A percentile compares a stretch with the other conserved stretches of the same genome.
Conservation (phyloP, 192 early-diverging fungal genomes). For the Coemansia sp. region DNA sequence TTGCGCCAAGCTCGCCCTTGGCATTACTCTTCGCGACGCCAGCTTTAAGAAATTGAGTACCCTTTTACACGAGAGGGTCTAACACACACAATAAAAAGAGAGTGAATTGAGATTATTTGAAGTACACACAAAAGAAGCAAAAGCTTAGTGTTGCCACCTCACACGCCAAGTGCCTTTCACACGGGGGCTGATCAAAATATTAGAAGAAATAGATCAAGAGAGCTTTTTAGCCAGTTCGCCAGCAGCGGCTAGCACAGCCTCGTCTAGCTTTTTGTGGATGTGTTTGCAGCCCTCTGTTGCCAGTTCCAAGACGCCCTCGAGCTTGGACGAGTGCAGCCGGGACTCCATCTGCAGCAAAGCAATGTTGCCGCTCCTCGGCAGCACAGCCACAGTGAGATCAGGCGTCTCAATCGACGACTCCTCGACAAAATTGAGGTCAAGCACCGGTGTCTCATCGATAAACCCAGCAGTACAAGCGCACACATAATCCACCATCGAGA, state of each 20-base stretch:
- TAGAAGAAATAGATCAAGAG: slow-evolving; percentile 4
- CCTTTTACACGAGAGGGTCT: background rate
- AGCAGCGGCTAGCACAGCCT: slow-evolving; percentile 52
- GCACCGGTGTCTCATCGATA: slow-evolving; percentile 70
- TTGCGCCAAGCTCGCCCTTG: slow-evolving; percentile 40
- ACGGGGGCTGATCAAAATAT: background rate
- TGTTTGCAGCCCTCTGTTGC: slow-evolving; percentile 58
- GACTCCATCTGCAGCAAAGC: slow-evolving; percentile 89
- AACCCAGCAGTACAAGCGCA: slow-evolving; percentile 89
- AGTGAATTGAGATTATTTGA: background rate
- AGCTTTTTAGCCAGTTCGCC: slow-evolving; percentile 52
- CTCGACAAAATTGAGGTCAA: slow-evolving; percentile 88
- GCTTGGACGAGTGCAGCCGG: slow-evolving; percentile 77
- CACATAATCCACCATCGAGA: slow-evolving; percentile 83
- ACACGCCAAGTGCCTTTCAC: background rate
- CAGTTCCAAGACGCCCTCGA: slow-evolving; percentile 53
- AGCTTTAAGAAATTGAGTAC: slow-evolving; percentile 16
- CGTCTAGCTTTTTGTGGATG: slow-evolving; percentile 56
- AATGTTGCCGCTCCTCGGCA: slow-evolving; percentile 84
- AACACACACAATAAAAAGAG: background rate
- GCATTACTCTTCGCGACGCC: slow-evolving; percentile 55
- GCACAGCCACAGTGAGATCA: slow-evolving; percentile 83
- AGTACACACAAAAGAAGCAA: background rate
- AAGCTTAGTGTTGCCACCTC: background rate
- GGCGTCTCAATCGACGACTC: slow-evolving; percentile 83